These are phyloP conservation scores for Mollisiaceae sp. DNA, from an alignment of 2,329 filamentous ascomycete genomes.

Conservation along the genomic window DNA sequence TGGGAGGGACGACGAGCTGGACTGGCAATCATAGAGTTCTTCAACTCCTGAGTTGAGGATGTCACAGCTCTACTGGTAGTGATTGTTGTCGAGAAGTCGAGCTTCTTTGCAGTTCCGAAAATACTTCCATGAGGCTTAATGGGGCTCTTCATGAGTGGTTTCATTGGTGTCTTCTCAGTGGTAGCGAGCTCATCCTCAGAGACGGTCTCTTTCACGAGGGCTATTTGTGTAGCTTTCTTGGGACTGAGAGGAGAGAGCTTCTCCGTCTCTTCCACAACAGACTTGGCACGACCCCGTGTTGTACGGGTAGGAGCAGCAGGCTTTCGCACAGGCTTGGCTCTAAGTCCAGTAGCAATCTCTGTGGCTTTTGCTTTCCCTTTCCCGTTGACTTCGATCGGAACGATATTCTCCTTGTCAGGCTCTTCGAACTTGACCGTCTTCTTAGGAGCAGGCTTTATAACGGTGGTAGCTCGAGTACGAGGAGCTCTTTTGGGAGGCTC, in stretches of 20 bases:
- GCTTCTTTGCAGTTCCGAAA: slow-evolving; percentile 44
- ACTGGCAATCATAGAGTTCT: slow-evolving; percentile 52
- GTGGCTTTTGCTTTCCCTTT: slow-evolving; percentile 46
- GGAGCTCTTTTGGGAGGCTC: slow-evolving; percentile 46
- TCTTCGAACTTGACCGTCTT: slow-evolving; percentile 67
- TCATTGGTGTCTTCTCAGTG: slow-evolving; percentile 55
- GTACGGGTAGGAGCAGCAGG: slow-evolving; percentile 43
- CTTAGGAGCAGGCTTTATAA: slow-evolving; percentile 55
- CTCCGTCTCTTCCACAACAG: slow-evolving; percentile 41
- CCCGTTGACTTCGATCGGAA: slow-evolving; percentile 49
- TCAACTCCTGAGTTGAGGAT: slow-evolving; percentile 45
- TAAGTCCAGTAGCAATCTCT: slow-evolving; percentile 47
- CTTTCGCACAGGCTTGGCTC: slow-evolving; percentile 56
- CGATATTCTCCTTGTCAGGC: slow-evolving; percentile 67
- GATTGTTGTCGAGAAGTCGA: slow-evolving; percentile 43
- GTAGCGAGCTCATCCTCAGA: slow-evolving; percentile 66
- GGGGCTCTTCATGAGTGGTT: slow-evolving; percentile 60
- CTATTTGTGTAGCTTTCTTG: slow-evolving; percentile 67
- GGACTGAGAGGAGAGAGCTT: slow-evolving; percentile 62
- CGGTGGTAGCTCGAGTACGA: slow-evolving; percentile 44
- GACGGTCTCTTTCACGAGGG: slow-evolving; percentile 48
- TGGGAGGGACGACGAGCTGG: slow-evolving; percentile 60
- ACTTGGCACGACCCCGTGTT: slow-evolving; percentile 40
- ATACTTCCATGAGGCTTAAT: slow-evolving; percentile 52
- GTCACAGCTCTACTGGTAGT: slow-evolving; percentile 40